Evolutionary conservation across 257 asterid species (phyloP), one percentile per base, ranked within the genome.

Genomic region (Solanum pinnatisectum): DNA sequence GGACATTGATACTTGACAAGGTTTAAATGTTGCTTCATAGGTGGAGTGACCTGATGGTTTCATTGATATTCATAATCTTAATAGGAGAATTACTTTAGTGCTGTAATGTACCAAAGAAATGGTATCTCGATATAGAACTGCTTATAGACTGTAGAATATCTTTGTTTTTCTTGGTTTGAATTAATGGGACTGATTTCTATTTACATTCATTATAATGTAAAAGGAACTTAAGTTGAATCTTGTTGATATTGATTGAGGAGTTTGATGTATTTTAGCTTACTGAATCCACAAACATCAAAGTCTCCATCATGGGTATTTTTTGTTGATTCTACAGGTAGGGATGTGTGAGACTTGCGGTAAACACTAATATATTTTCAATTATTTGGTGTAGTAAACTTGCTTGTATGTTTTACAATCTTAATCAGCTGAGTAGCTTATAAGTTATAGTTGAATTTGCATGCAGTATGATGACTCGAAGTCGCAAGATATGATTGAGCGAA

Each of bases 401-500:
- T 71, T 8, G 63, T 44, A n/a, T 5, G 6, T 8, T 10, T 70
- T 14, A 18, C 49, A 49, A n/a, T 42, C 35, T 60, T 65, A 9
- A 86, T 86, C 23, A 23, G 78, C 30, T 18, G 88, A 5, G 74
- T n/a, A 86, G 40, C 14, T 40, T 37, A 42, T 20, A 42, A 86
- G 23, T 30, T 49, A 22, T 33, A 20, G n/a, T 30, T 22, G 44
- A 88, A 56, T 88, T 10, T 91, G 46, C 10, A 87, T 92, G 93
- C 92, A 96, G 99, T 89, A 91, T 76, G 98, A 95, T 87, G 99
- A 95, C 33, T 89, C 97, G 44, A 93, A 86, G 59, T 92, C 95
- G 37, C 98, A 94, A 88, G 98, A 95, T 86, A 92, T 91, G 86
- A 91, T 95, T 81, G 98, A 95, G 90, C 85, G 90, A 67, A 95